These are phyloP conservation scores for Aegilops sharonensis DNA, from an alignment of 176 grass and related monocot species.

Conservation along the genomic window DNA sequence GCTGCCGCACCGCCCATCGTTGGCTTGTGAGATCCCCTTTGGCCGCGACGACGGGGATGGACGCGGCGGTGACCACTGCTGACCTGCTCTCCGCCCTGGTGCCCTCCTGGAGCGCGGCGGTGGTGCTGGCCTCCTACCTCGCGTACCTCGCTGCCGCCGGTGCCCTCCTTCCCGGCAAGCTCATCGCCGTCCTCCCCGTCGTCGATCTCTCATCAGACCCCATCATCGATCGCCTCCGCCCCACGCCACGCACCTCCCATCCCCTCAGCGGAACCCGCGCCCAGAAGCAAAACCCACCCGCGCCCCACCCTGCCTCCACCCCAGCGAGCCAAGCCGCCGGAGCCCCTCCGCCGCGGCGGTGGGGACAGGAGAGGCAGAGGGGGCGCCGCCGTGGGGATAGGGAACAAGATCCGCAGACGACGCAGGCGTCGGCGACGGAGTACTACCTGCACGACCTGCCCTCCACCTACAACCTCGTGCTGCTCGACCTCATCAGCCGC, in stretches of 20 bases:
- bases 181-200: too few species aligned
- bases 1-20: too few species aligned
- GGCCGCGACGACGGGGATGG: too few species aligned
- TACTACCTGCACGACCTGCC: slow-evolving; percentile 99
- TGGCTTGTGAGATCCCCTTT: too few species aligned
- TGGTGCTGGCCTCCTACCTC: too few species aligned
- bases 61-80: too few species aligned
- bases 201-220: neutral
- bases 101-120: too few species aligned
- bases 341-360: neutral
- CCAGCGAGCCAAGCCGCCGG: too few species aligned
- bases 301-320: slow-evolving; percentile 1
- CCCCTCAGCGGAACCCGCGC: neutral
- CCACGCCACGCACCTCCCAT: slow-evolving; percentile 15
- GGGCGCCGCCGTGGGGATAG: slow-evolving; percentile 35
- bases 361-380: neutral
- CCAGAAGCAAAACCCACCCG: neutral
- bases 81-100: too few species aligned
- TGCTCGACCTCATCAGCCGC: slow-evolving; percentile 69
- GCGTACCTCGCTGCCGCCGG: too few species aligned
- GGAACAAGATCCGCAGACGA: slow-evolving; percentile 96
- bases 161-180: too few species aligned
- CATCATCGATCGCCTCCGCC: slow-evolving; percentile 20
- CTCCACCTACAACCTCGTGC: slow-evolving; percentile 89
- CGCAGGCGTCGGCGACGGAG: slow-evolving; percentile 94